Conservation (phyloP, 495 filamentous ascomycete species). For the Podospora australis region DNA sequence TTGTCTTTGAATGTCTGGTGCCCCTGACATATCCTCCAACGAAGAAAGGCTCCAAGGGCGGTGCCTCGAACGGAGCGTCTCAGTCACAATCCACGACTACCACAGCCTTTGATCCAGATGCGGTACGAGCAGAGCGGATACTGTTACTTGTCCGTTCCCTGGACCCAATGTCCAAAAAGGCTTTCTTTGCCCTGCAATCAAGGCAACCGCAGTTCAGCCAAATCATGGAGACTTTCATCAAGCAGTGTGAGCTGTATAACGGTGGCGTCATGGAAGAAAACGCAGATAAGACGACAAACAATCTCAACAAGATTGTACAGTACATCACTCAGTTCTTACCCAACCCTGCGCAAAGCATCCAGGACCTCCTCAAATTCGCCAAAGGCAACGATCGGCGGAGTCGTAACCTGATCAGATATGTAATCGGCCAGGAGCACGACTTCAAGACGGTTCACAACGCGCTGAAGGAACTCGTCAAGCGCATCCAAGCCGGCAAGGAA, state of each 20-base stretch:
- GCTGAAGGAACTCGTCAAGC: slow-evolving; percentile 81
- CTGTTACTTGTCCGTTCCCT: slow-evolving; percentile 72
- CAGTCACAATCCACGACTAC: slow-evolving; percentile 49
- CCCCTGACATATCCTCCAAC: slow-evolving; percentile 81
- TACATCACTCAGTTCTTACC: slow-evolving; percentile 68
- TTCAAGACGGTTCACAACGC: slow-evolving; percentile 85
- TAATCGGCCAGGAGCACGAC: slow-evolving; percentile 79
- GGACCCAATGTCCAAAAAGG: slow-evolving; percentile 71
- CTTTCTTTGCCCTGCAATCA: slow-evolving; percentile 80
- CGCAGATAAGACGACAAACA: slow-evolving; percentile 58
- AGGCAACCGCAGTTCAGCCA: slow-evolving; percentile 65
- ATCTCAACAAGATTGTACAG: slow-evolving; percentile 60
- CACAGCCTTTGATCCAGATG: slow-evolving; percentile 62
- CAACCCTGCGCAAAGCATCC: slow-evolving; percentile 57
- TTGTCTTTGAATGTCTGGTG: slow-evolving; percentile 79
- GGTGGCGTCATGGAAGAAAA: slow-evolving; percentile 75
- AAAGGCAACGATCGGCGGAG: slow-evolving; percentile 85
- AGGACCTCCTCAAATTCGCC: slow-evolving; percentile 83
- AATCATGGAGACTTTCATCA: slow-evolving; percentile 63
- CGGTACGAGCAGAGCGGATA: slow-evolving; percentile 77
- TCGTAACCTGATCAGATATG: slow-evolving; percentile 82
- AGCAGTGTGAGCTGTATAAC: slow-evolving; percentile 79
- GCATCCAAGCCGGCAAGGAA: slow-evolving; percentile 52
- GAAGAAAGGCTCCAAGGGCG: slow-evolving; percentile 46
- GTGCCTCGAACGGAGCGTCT: slow-evolving; percentile 38